Percentiles rank a stretch among this genome's conserved stretches.
These are phyloP conservation scores for Begonia masoniana DNA, from an alignment of 306 rosid genomes.

Conservation along the genomic window DNA sequence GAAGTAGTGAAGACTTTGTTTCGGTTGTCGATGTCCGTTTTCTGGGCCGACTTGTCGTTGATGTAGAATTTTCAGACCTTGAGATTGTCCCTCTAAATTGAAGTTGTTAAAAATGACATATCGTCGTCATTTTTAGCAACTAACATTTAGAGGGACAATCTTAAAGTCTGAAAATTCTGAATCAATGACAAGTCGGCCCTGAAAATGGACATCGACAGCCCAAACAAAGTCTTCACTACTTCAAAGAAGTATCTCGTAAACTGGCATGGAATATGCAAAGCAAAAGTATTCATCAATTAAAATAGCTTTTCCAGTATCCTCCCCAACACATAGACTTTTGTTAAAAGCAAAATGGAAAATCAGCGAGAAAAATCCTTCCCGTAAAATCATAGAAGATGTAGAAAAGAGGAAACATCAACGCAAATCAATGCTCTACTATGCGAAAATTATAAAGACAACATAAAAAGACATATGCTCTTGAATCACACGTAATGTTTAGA, in stretches of 20 bases:
- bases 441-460: no score
- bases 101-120: constrained; percentile 18
- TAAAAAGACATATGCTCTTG: no score
- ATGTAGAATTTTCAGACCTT: constrained; percentile 78
- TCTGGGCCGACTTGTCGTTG: constrained; percentile 60
- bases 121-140: no score
- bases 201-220: constrained; percentile 51
- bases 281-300: background rate
- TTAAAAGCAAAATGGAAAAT: no score
- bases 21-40: constrained; percentile 61
- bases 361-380: no score
- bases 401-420: no score
- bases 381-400: no score
- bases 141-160: constrained; percentile 23
- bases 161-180: no score
- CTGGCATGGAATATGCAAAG: constrained; percentile 11
- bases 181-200: constrained; percentile 56
- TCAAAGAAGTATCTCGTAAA: constrained; percentile 55
- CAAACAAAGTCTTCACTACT: constrained; percentile 63
- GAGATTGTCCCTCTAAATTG: constrained; percentile 50
- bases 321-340: no score
- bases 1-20: constrained; percentile 56
- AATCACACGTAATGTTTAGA: no score
- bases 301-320: no score
- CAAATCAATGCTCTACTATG: no score